These are phyloP conservation scores for Alternaria sp. DNA, from an alignment of 2,329 filamentous ascomycete species.

Conservation along the genomic window DNA sequence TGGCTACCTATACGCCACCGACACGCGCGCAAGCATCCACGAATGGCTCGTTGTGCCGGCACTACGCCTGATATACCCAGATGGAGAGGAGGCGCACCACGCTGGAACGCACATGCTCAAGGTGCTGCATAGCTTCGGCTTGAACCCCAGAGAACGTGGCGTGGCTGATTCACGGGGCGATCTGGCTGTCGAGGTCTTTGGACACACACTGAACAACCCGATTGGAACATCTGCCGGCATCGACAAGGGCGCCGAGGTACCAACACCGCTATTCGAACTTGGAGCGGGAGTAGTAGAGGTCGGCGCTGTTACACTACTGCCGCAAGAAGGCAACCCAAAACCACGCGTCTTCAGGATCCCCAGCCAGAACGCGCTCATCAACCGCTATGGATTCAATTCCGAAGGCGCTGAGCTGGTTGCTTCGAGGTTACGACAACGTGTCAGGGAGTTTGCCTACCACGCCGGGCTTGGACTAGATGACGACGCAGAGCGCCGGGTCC, in stretches of 20 bases:
- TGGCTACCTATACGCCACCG: constrained; percentile 62
- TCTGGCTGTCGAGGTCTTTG: constrained; percentile 74
- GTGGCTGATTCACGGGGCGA: constrained; percentile 62
- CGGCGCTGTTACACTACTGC: constrained; percentile 85
- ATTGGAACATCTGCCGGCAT: constrained; percentile 95
- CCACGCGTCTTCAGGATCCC: constrained; percentile 89
- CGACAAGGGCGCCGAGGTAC: constrained; percentile 92
- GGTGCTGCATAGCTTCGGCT: constrained; percentile 73
- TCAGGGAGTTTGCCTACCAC: constrained; percentile 77
- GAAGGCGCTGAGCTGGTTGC: constrained; percentile 89
- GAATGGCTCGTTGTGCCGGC: constrained; percentile 65
- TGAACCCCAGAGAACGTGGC: constrained; percentile 86
- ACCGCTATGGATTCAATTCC: constrained; percentile 95
- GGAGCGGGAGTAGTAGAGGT: constrained; percentile 91
- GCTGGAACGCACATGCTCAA: constrained; percentile 75
- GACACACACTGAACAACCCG: constrained; percentile 79
- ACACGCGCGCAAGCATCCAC: constrained; percentile 63
- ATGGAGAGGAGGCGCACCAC: constrained; percentile 93
- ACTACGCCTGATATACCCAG: constrained; percentile 71
- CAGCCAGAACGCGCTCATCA: constrained; percentile 86
- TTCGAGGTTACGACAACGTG: constrained; percentile 75
- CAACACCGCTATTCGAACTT: constrained; percentile 82
- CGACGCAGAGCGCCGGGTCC: constrained; percentile 72
- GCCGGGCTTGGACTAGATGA: constrained; percentile 71
- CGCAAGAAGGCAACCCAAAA: constrained; percentile 86